Evolutionary conservation across 2,329 filamentous ascomycete genomes (phyloP).

Genomic region (Colletotrichum cordylinicola): DNA sequence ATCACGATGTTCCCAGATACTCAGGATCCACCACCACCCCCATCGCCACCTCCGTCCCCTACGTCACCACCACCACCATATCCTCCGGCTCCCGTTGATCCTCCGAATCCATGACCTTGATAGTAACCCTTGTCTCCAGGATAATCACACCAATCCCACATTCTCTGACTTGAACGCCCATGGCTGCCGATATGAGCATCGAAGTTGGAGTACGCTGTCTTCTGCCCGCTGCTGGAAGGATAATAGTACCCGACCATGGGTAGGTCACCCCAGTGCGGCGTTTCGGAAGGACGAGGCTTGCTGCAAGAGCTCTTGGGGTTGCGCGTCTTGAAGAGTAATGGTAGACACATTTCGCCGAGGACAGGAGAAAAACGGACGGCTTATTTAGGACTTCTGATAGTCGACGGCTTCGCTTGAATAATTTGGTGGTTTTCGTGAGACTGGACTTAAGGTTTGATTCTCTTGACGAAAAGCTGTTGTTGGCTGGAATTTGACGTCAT

Average conservation of each 20-base stretch:
- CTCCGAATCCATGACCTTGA: background rate
- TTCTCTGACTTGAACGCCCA: background rate
- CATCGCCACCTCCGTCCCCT: background rate
- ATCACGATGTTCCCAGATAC: background rate
- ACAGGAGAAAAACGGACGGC: background rate
- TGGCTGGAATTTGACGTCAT: no score
- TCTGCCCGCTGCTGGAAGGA: background rate
- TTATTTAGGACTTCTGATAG: no score
- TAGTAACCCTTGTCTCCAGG: background rate
- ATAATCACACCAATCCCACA: background rate
- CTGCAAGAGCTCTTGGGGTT: background rate
- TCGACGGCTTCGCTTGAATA: no score
- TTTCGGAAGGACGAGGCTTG: background rate
- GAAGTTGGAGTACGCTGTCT: background rate
- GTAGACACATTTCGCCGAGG: background rate
- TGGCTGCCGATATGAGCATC: background rate
- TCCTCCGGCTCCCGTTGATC: background rate
- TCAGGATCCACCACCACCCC: background rate
- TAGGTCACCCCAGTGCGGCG: background rate
- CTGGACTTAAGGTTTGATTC: no score
- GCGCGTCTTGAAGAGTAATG: background rate
- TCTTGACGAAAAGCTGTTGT: no score
- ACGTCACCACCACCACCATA: background rate
- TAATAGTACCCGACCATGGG: background rate
- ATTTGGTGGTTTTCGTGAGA: no score